Base-by-base conservation (phyloP, 2,329 filamentous ascomycete species). In the Dactylellina drechsleri region DNA sequence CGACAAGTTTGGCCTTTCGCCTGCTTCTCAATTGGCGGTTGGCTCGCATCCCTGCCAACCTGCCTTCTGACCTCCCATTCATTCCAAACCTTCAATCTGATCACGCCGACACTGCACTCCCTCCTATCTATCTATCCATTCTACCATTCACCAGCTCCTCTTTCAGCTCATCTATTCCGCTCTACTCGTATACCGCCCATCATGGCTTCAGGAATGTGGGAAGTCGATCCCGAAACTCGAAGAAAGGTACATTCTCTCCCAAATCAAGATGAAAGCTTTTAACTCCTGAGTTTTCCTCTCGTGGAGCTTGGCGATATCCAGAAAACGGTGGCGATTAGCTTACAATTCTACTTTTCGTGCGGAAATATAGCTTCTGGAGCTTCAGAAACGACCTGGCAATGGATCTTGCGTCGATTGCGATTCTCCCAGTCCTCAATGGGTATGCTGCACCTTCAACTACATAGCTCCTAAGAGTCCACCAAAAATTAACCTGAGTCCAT, bases 191-290 rank as follows among this genome's bases (percentile, higher is more conserved):
- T 53, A 66, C 52, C 43, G 18, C 31, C 16, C 60, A 50, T 16
- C 54, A 72, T 73, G 68, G 60, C 68, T 45, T 66, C 60, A 45
- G 68, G 68, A 36, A 94, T 97, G 91, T 99, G 95, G 95, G 95
- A 99, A 85, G 93, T 99, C 78, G 95, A 99, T 83, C 95, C 95
- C 57, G 94, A 98, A 86, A 98, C 94, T 76, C 89, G 92, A 84
- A 92, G 91, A 81, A 98, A 98, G 89, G 93, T 96, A 84, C 64
- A 4, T 12, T 2, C 43, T 15, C 43, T 7, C 10, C 10, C 61
- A 61, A 61, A 28, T 61, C 57, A 40, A 61, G 7, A 70, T 65
- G 45, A 41, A 56, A 61, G 56, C 68, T 67, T 70, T 62, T 76
- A 68, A 77, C 73, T 67, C n/a, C 62, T 56, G 36, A 58, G 53